Conservation (phyloP, 768 basidiomycete genomes). For the Galerina marginata region DNA sequence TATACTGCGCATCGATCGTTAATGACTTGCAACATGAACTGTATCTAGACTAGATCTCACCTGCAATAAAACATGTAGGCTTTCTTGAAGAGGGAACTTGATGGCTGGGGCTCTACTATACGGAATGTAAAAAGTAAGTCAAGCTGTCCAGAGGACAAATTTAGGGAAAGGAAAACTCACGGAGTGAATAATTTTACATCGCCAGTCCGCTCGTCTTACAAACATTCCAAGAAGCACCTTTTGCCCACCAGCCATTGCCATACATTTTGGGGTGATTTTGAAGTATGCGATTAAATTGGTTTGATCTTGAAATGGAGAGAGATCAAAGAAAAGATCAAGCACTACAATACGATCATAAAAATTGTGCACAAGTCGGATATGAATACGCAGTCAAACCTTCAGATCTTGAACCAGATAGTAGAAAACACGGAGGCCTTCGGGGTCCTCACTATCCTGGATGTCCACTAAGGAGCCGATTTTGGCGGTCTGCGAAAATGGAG, state of each 20-base stretch:
- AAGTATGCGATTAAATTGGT: constrained; percentile 68
- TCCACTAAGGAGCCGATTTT: constrained; percentile 98
- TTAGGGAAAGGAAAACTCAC: constrained; percentile 3
- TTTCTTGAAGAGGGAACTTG: constrained; percentile 44
- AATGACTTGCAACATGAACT: neutral
- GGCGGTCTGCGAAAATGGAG: constrained; percentile 69
- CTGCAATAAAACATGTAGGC: constrained; percentile 42
- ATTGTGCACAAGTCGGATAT: neutral
- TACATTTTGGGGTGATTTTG: neutral
- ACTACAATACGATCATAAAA: constrained; percentile 51
- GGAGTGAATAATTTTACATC: constrained; percentile 7
- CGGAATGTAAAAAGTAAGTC: constrained; percentile 1
- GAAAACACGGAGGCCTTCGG: constrained; percentile 96
- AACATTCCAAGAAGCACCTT: constrained; percentile 16
- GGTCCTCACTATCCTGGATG: constrained; percentile 96
- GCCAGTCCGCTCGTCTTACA: constrained; percentile 2
- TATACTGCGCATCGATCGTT: constrained; percentile 13
- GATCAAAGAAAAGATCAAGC: constrained; percentile 97
- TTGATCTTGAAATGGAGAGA: constrained; percentile 99
- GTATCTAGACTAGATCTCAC: constrained; percentile 25
- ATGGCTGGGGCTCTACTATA: constrained; percentile 15
- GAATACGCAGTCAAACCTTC: constrained; percentile 61
- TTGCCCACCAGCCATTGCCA: constrained; percentile 15
- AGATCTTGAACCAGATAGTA: constrained; percentile 99
- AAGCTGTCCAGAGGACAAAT: constrained; percentile 6